Evolutionary conservation across 257 asterid species (phyloP).

Genomic region (Penstemon davidsonii): DNA sequence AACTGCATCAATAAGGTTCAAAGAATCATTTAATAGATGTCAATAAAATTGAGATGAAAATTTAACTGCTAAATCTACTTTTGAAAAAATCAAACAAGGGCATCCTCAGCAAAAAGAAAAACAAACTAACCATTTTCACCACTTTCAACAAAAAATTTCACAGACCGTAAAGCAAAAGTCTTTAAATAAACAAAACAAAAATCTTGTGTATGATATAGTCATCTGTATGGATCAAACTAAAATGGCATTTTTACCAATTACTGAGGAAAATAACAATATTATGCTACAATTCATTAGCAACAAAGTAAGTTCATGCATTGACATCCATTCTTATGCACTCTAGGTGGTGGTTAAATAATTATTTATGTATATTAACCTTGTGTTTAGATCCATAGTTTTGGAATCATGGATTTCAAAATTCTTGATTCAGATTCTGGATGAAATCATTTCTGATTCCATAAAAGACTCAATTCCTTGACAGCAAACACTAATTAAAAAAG

Average conservation of each 20-base stretch:
- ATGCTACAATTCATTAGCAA: neutral
- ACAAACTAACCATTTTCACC: slow-evolving; percentile 16
- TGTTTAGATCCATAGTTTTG: neutral
- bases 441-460: neutral
- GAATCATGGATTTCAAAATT: neutral
- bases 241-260: neutral
- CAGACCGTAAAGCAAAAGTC: neutral
- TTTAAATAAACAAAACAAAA: neutral
- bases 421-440: neutral
- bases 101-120: neutral
- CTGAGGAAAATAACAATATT: neutral
- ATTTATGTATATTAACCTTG: neutral
- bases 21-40: slow-evolving; percentile 12
- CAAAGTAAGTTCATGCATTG: neutral
- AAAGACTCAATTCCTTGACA: neutral
- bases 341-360: neutral
- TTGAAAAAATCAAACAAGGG: neutral
- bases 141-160: neutral
- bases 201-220: neutral
- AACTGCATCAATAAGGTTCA: slow-evolving; percentile 52
- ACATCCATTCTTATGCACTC: neutral
- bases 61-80: neutral
- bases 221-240: neutral
- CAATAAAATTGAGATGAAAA: neutral
- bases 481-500: neutral